Conservation (phyloP, 2,329 filamentous ascomycete genomes). For the Aspergillus tanneri region DNA sequence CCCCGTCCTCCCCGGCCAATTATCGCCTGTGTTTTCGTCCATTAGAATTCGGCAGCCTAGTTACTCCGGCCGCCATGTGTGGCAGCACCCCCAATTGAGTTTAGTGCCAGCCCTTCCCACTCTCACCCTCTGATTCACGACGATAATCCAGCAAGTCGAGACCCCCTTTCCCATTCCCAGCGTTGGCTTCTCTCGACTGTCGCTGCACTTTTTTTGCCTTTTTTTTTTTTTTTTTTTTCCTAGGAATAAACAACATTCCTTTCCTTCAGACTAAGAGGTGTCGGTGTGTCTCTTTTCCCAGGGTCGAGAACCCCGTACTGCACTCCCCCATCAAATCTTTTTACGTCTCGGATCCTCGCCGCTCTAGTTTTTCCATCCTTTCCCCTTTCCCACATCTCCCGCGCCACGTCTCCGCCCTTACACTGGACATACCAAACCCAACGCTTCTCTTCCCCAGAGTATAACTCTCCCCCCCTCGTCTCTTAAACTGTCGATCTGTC, state of each 20-base stretch:
- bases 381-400: slow-evolving; percentile 9
- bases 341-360: background rate
- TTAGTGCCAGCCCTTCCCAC: slow-evolving; percentile 11
- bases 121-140: slow-evolving; percentile 1
- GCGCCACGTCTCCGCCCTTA: slow-evolving; percentile 8
- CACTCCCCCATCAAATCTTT: too few species aligned
- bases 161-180: too few species aligned
- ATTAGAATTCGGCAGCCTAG: slow-evolving; percentile 15
- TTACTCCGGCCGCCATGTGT: slow-evolving; percentile 8
- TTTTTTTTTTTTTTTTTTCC: too few species aligned
- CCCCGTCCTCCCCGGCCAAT: too few species aligned
- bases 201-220: too few species aligned
- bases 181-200: too few species aligned
- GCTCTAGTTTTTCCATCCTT: slow-evolving; percentile 3
- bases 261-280: too few species aligned
- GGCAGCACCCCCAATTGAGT: slow-evolving; percentile 1
- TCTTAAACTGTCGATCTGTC: slow-evolving; percentile 1
- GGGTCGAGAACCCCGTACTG: too few species aligned
- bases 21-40: background rate
- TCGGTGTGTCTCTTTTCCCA: too few species aligned
- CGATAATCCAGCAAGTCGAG: too few species aligned
- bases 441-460: background rate
- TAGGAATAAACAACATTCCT: too few species aligned
- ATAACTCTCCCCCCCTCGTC: slow-evolving; percentile 1
- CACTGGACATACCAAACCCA: background rate